Evolutionary conservation across 257 asterid genomes (phyloP), one percentile per base, ranked within the genome.

Genomic region (Solanum bulbocastanum): DNA sequence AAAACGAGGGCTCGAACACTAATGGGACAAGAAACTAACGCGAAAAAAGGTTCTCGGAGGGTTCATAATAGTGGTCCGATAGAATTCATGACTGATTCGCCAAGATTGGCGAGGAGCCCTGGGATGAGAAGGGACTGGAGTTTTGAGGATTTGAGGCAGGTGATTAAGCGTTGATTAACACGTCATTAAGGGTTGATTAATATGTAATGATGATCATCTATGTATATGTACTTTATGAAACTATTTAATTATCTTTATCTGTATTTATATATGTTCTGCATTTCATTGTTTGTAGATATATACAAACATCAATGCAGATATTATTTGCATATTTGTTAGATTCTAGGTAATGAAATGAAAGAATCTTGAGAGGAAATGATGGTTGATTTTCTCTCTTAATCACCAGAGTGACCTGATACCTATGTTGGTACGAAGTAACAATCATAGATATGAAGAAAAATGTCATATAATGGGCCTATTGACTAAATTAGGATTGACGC

Each of bases 81-180:
- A 8, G 87, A 84, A 52, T 87, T 60, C 36, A 12, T 49, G 81
- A 44, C 82, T 2, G 76, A 37, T 35, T 33, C 90, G 8, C 93
- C 94, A 22, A 90, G 75, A 65, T 87, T 92, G 86, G 93, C 84
- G n/a, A 91, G 94, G 90, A 92, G 94, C 86, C 22, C 91, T 14
- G 93, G 94, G 87, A 87, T 92, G 92, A 91, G 94, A 87, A 88
- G 94, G 86, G 94, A 92, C 74, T 92, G 93, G 94, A 92, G 94
- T 90, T 92, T 91, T 82, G 94, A 92, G 90, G 92, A 92, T 89
- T 75, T 89, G 35, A 84, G 92, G 71, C 88, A 87, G 66, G 85
- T 42, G 23, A 83, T 87, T 62, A 58, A 69, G 30, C 36, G 35
- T 25, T 86, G 87, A 86, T 68, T 39, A 56, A 60, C 10, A 4